phyloP scores from a whole-genome alignment of 73 alveolate species.

The Paramecium primaurelia region DNA sequence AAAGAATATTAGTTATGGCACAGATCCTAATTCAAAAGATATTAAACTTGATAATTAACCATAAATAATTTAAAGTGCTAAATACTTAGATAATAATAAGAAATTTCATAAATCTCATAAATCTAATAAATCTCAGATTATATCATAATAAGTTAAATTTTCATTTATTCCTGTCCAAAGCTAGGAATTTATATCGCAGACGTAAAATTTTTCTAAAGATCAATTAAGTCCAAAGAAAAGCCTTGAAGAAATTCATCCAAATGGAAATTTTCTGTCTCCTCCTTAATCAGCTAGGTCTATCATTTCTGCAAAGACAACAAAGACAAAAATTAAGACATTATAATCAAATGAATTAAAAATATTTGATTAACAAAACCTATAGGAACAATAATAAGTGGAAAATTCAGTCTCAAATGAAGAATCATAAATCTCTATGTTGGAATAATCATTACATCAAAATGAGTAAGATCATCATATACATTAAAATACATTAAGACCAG shows the following conservation, averaged over 20 bases:
- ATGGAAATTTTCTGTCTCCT: background rate
- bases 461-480: background rate
- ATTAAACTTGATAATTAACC: background rate
- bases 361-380: background rate
- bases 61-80: background rate
- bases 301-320: background rate
- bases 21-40: background rate
- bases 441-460: background rate
- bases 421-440: background rate
- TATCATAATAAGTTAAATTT: background rate
- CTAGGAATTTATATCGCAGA: background rate
- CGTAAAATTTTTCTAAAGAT: background rate
- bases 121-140: background rate
- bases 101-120: background rate
- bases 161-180: background rate
- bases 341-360: background rate
- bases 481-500: background rate
- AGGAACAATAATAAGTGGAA: background rate
- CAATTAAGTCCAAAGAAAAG: background rate
- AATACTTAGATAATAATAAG: background rate
- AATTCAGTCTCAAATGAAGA: background rate
- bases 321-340: background rate
- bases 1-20: background rate
- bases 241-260: background rate
- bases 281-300: background rate